These are phyloP conservation scores for Cladorrhinum samala DNA, from an alignment of 495 filamentous ascomycete genomes.

Conservation along the genomic window DNA sequence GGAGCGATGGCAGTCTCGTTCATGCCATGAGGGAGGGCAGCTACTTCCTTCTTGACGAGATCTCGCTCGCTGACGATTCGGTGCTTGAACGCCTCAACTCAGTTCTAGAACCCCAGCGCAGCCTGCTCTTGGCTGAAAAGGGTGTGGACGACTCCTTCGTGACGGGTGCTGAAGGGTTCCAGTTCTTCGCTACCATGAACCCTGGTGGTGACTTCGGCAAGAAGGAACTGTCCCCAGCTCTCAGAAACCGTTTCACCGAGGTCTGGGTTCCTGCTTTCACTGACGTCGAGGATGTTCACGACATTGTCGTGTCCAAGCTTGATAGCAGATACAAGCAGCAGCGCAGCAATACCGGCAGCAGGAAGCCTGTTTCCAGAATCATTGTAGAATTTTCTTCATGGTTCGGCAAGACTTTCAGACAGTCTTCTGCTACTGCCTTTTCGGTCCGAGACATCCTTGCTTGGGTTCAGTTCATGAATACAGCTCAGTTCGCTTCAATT, in stretches of 20 bases:
- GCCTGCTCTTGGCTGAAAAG: conserved; percentile 88
- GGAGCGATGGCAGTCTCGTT: conserved; percentile 92
- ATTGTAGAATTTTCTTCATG: conserved; percentile 88
- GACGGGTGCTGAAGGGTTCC: conserved; percentile 73
- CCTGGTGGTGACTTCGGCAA: conserved; percentile 98
- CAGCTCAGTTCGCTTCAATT: conserved; percentile 38
- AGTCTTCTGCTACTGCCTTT: conserved; percentile 62
- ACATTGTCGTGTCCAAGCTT: conserved; percentile 78
- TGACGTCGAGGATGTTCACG: conserved; percentile 74
- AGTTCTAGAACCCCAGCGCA: conserved; percentile 84
- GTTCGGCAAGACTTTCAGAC: conserved; percentile 77
- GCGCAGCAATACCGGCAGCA: conserved; percentile 4
- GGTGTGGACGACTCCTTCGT: conserved; percentile 75
- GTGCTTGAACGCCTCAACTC: conserved; percentile 95
- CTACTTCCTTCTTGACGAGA: conserved; percentile 94
- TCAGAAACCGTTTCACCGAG: conserved; percentile 96
- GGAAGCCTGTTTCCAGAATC: conserved; percentile 44
- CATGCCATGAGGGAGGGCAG: conserved; percentile 85
- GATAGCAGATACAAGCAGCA: conserved; percentile 26
- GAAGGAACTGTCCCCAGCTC: conserved; percentile 87
- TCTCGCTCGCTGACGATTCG: conserved; percentile 95
- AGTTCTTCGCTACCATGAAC: conserved; percentile 98
- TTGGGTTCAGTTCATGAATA: conserved; percentile 92
- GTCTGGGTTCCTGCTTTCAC: conserved; percentile 91
- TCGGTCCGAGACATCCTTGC: conserved; percentile 86